A percentile compares a stretch with the other conserved stretches of the same genome.
phyloP scores from a whole-genome alignment of 768 basidiomycete genomes.

The Lactifluus hygrophoroides region DNA sequence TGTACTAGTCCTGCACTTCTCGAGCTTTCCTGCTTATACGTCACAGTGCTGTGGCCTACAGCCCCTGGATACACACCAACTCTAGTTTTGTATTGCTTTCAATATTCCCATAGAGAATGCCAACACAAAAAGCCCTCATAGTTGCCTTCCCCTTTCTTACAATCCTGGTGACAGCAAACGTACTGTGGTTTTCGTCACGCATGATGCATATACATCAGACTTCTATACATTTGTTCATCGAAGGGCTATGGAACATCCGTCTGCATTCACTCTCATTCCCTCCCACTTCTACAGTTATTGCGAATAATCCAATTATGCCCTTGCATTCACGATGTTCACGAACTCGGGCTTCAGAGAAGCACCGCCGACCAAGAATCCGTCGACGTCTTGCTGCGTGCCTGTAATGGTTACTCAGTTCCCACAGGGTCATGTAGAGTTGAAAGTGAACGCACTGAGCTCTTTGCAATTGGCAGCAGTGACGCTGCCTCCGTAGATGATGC shows the following conservation, averaged over 20 bases:
- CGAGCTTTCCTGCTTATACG: background rate
- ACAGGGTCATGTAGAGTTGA: background rate
- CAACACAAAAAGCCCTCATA: too few relatives aligned
- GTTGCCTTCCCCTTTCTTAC: too few relatives aligned
- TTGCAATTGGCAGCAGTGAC: slow-evolving; percentile 84
- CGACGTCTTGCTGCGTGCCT: slow-evolving; percentile 78
- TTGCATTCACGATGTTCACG: slow-evolving; percentile 80
- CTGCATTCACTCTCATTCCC: background rate
- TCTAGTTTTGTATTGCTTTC: background rate
- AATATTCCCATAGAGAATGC: background rate
- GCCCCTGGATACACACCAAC: background rate
- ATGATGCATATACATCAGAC: background rate
- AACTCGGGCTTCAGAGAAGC: slow-evolving; percentile 98
- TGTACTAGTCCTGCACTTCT: background rate
- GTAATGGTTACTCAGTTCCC: background rate
- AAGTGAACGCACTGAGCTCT: slow-evolving; percentile 62
- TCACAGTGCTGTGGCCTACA: background rate
- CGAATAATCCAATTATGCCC: slow-evolving; percentile 20
- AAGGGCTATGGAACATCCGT: background rate
- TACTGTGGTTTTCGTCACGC: background rate
- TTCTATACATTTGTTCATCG: background rate
- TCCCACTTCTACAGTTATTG: background rate
- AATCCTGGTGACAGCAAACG: background rate
- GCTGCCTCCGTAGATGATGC: slow-evolving; percentile 95
- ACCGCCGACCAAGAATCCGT: slow-evolving; percentile 97